A percentile compares a stretch with the other conserved stretches of the same genome.
Evolutionary conservation across 2,329 filamentous ascomycete genomes (phyloP).

Genomic region (Diatrype stigma): DNA sequence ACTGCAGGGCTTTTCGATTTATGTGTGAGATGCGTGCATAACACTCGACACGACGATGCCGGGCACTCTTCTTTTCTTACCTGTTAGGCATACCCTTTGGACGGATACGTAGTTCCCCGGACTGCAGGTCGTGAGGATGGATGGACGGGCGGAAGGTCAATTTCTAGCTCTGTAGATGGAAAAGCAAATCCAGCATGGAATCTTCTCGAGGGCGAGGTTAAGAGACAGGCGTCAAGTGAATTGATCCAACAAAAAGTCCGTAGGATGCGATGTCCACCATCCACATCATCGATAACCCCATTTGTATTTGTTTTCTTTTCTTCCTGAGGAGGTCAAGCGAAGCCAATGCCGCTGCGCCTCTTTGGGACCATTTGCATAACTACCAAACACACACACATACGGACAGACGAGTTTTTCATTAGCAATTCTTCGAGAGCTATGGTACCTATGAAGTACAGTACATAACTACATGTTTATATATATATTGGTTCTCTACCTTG

Average conservation of each 20-base stretch:
- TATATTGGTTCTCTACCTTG: too few species aligned
- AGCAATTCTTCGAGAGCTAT: background rate
- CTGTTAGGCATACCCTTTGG: background rate
- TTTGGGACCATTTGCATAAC: background rate
- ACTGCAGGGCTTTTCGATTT: slow-evolving; percentile 12
- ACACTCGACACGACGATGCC: slow-evolving; percentile 4
- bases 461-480: too few species aligned
- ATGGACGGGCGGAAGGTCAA: too few species aligned
- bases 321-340: too few species aligned
- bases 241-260: background rate
- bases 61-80: background rate
- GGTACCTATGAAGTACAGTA: too few species aligned
- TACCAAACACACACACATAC: background rate
- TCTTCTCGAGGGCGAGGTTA: background rate
- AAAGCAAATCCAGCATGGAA: background rate
- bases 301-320: too few species aligned
- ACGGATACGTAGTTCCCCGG: background rate
- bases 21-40: background rate
- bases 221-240: background rate
- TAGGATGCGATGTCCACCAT: background rate
- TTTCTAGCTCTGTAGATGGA: background rate
- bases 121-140: background rate
- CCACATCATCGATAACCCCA: too few species aligned
- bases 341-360: background rate
- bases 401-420: background rate